These are phyloP conservation scores for Penicillium fimorum DNA, from an alignment of 495 filamentous ascomycete genomes.

Conservation along the genomic window DNA sequence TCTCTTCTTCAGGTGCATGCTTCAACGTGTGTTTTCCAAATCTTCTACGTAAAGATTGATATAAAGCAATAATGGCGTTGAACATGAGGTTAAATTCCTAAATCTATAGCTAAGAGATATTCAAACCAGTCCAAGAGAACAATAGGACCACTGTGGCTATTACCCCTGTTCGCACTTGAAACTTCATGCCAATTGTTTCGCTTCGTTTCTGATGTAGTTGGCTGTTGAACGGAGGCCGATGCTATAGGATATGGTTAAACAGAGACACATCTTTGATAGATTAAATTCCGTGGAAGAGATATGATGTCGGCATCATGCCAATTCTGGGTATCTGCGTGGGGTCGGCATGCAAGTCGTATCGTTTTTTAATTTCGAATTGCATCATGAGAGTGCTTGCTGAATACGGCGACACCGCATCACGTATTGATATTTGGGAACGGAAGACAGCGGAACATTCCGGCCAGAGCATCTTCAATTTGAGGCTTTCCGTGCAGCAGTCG, in stretches of 20 bases:
- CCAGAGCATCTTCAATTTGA: neutral
- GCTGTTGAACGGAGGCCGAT: neutral
- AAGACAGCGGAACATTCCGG: too few species aligned
- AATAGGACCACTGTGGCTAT: neutral
- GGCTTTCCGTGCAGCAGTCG: neutral
- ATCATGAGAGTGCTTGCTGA: neutral
- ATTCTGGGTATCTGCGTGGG: neutral
- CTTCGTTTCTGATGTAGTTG: neutral
- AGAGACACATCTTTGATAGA: neutral
- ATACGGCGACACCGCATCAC: neutral
- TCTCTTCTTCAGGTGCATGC: neutral
- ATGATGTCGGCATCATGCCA: neutral
- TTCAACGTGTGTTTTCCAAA: neutral
- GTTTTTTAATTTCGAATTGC: neutral
- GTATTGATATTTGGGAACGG: neutral
- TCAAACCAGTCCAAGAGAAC: neutral
- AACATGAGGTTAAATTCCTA: neutral
- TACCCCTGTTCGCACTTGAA: neutral
- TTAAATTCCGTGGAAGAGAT: neutral
- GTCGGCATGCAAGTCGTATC: neutral
- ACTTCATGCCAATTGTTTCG: neutral
- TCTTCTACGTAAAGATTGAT: neutral
- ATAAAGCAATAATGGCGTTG: neutral
- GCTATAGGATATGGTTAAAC: neutral
- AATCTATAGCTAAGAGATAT: neutral